Evolutionary conservation across 176 grass and related monocot genomes (phyloP).

Genomic region (Thalia dealbata): DNA sequence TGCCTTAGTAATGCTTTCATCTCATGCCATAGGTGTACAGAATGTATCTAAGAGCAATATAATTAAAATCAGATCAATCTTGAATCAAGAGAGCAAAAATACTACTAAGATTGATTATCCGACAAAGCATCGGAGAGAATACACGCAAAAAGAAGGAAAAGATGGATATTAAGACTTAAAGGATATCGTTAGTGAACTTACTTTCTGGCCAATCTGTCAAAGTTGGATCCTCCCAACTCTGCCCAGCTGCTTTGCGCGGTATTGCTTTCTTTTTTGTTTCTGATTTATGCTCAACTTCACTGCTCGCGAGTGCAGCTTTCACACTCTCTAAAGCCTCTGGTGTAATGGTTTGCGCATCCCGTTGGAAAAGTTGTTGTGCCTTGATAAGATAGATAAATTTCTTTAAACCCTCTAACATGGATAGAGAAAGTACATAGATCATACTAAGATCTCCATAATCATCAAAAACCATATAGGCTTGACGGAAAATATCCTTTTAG

Average conservation of each 20-base stretch:
- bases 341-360: conserved; percentile 90
- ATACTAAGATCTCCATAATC: neutral
- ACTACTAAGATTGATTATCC: neutral
- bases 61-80: neutral
- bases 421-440: neutral
- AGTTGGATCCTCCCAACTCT: conserved; percentile 78
- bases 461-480: no score
- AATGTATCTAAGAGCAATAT: no score
- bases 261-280: conserved; percentile 71
- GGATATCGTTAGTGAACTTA: conserved; percentile 16
- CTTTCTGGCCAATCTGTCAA: conserved; percentile 93
- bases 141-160: neutral
- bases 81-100: neutral
- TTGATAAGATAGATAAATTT: conserved; percentile 10
- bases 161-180: neutral
- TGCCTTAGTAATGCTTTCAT: no score
- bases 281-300: conserved; percentile 52
- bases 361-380: conserved; percentile 88
- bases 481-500: no score
- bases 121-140: neutral
- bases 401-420: neutral
- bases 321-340: conserved; percentile 90
- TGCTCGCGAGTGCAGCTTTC: conserved; percentile 83
- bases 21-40: no score
- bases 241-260: conserved; percentile 68